Conservation (phyloP, 176 grass and related monocot genomes). For the Oryza glumipatula region DNA sequence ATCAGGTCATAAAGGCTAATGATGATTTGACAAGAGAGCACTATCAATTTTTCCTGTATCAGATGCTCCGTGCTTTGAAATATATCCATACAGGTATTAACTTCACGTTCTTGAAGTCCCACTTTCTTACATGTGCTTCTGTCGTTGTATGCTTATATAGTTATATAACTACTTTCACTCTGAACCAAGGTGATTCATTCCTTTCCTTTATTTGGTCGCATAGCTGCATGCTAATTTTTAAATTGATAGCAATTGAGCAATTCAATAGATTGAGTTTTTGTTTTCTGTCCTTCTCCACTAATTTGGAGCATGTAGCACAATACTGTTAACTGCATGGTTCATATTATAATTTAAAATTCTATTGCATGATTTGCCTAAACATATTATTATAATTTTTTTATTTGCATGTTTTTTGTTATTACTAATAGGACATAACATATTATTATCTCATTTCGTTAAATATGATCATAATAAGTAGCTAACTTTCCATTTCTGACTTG, state of each 20-base stretch:
- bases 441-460: conserved; percentile 5
- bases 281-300: not conserved
- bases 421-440: not conserved
- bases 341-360: conserved; percentile 1
- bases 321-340: not conserved
- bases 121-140: not conserved
- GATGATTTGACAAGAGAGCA: conserved; percentile 52
- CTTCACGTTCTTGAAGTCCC: not conserved
- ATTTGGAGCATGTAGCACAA: not conserved
- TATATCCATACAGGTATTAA: conserved; percentile 50
- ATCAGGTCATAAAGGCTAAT: conserved; percentile 58
- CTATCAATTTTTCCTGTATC: conserved; percentile 55
- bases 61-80: conserved; percentile 54
- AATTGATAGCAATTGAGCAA: not conserved
- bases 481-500: conserved; percentile 2
- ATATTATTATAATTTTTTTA: not conserved
- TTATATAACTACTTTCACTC: not conserved
- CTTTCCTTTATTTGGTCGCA: not conserved
- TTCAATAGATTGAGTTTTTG: not conserved
- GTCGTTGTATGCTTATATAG: conserved; percentile 11
- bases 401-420: conserved; percentile 8
- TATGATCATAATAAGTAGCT: conserved; percentile 21
- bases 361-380: not conserved
- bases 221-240: conserved; percentile 24
- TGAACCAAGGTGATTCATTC: not conserved